Evolutionary conservation across 1,284 basidiomycete genomes (phyloP).

Genomic region (Irpex sp.): DNA sequence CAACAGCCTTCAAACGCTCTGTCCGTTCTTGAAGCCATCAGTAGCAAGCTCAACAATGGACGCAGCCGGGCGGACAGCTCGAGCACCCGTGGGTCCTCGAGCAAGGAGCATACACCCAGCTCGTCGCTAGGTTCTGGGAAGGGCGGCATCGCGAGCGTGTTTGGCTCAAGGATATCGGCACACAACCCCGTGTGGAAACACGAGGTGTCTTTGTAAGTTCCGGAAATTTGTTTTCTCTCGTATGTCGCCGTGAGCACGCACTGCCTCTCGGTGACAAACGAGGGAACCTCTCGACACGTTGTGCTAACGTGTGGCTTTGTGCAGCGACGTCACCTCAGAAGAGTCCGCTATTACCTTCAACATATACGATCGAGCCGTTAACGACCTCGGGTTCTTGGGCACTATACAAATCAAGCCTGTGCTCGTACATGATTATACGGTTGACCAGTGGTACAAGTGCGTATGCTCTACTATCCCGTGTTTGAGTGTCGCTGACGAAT

Average conservation of each 20-base stretch:
- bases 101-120: slow-evolving; percentile 29
- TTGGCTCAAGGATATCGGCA: slow-evolving; percentile 54
- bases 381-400: slow-evolving; percentile 88
- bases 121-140: slow-evolving; percentile 34
- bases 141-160: slow-evolving; percentile 40
- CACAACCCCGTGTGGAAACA: slow-evolving; percentile 99
- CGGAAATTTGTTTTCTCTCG: slow-evolving; percentile 4
- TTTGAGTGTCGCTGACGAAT: not conserved
- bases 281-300: slow-evolving; percentile 5
- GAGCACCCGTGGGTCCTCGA: slow-evolving; percentile 24
- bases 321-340: slow-evolving; percentile 92
- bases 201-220: slow-evolving; percentile 90
- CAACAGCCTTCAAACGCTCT: not conserved
- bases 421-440: slow-evolving; percentile 86
- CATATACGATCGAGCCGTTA: slow-evolving; percentile 84
- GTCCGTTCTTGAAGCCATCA: slow-evolving; percentile 61
- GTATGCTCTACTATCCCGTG: slow-evolving; percentile 24
- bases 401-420: slow-evolving; percentile 88
- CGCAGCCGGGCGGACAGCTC: slow-evolving; percentile 19
- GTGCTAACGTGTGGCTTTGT: slow-evolving; percentile 4
- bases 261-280: no score
- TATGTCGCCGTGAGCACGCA: slow-evolving; percentile 3
- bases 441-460: slow-evolving; percentile 96
- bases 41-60: slow-evolving; percentile 46
- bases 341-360: slow-evolving; percentile 84